These are phyloP conservation scores for Cercis canadensis DNA, from an alignment of 306 rosid species.

Conservation along the genomic window DNA sequence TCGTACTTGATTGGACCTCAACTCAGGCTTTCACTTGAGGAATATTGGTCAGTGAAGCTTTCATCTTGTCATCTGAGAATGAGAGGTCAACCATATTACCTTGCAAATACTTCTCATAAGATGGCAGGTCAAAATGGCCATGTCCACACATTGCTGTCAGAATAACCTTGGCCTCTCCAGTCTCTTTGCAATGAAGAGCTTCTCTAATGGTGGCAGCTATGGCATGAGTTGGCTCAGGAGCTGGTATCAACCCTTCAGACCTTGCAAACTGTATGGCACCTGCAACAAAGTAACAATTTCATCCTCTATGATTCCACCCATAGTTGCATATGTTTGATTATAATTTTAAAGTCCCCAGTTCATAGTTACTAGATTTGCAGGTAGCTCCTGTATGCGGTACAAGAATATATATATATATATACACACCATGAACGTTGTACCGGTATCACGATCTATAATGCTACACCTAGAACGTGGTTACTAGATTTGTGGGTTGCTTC, in stretches of 20 bases:
- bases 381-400: no score
- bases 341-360: background rate
- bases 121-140: constrained; percentile 87
- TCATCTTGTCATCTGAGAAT: constrained; percentile 68
- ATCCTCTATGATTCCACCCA: background rate
- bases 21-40: constrained; percentile 55
- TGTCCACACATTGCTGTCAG: constrained; percentile 97
- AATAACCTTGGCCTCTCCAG: constrained; percentile 87
- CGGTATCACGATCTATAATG: no score
- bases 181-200: constrained; percentile 75
- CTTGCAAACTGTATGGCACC: constrained; percentile 93
- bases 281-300: constrained; percentile 37
- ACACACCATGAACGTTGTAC: no score
- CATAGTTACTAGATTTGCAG: no score
- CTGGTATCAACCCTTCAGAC: constrained; percentile 90
- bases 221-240: constrained; percentile 95
- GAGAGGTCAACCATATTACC: constrained; percentile 88
- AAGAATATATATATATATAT: no score
- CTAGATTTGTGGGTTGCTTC: no score
- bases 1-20: background rate
- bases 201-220: constrained; percentile 93
- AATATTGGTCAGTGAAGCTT: constrained; percentile 64
- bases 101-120: constrained; percentile 83
- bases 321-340: background rate
- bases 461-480: no score